Evolutionary conservation across 2,329 filamentous ascomycete species (phyloP).

Genomic region (Colletotrichum theobromicola): DNA sequence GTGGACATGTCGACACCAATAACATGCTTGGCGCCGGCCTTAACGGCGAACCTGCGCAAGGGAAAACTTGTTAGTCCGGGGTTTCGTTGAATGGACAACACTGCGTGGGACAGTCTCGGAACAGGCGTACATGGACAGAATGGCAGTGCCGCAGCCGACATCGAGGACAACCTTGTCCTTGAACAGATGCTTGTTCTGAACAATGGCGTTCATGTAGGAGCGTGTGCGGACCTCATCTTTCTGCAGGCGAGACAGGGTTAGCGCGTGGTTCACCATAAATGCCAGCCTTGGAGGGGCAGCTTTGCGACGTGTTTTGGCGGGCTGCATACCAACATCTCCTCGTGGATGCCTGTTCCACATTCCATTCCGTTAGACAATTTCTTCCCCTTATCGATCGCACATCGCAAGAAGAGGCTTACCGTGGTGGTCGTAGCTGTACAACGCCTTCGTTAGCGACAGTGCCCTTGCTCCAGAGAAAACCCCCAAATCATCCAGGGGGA

Average conservation of each 20-base stretch:
- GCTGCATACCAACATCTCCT: conserved; percentile 91
- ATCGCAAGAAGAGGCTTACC: conserved; percentile 57
- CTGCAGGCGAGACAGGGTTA: conserved; percentile 47
- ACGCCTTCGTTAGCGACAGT: conserved; percentile 22
- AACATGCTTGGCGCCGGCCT: conserved; percentile 96
- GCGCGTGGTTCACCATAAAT: not conserved
- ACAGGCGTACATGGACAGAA: conserved; percentile 88
- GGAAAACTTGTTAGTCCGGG: not conserved
- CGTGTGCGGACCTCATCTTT: conserved; percentile 98
- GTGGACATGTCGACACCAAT: conserved; percentile 99
- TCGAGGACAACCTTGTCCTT: conserved; percentile 88
- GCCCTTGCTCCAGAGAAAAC: not conserved
- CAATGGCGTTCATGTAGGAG: conserved; percentile 96
- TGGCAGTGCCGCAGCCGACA: conserved; percentile 95
- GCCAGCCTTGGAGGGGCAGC: not conserved
- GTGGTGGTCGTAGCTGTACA: conserved; percentile 91
- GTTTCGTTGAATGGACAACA: not conserved
- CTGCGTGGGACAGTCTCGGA: not conserved
- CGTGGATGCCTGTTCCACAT: conserved; percentile 76
- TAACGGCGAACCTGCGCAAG: conserved; percentile 84
- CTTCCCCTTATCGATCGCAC: conserved; percentile 9
- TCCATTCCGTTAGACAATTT: conserved; percentile 2
- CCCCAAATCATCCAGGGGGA: conserved; percentile 3
- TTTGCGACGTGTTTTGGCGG: conserved; percentile 9
- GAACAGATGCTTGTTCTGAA: conserved; percentile 95